Evolutionary conservation across 176 grass and related monocot genomes (phyloP), one percentile per base, ranked within the genome.

Genomic region (Carex kokanica): DNA sequence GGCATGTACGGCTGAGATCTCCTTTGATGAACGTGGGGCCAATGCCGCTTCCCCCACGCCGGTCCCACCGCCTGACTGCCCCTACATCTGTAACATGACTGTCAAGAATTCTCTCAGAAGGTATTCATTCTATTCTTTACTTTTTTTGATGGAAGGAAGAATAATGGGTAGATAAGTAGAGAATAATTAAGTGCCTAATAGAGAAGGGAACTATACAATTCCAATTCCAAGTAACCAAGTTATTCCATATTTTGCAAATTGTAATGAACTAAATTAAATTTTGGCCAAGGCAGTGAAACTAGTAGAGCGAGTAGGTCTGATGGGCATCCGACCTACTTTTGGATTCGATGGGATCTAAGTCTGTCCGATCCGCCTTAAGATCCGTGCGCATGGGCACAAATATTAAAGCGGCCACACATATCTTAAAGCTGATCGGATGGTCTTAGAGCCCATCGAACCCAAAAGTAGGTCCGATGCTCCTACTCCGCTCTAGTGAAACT

Each of bases 11-110:
- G 92, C 92, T 16, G 95, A 98, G 92, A 91, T 94, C 11, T 94
- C 95, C 7, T 89, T 98, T 63, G 83, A 98, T 49, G 90, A 83
- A 9, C 38, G 88, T 40, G 90, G 95, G 62, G 92, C 92, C 47
- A 93, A 88, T 59, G 90, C 87, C 6, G 81, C 89, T 12, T 80
- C 81, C 40, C 92, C 95, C 38, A 98, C 89, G 55, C 95, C 95
- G 7, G 68, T 85, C 0, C 92, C 95, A 0, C 95, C 90, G 31
- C 60, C 60, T 0, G 90, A 98, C 8, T 98, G 68, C 78, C 95
- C 95, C 3, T 94, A 98, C 87, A 88, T 98, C 56, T 94, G 89
- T 89, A 98, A 98, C 90, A 98, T 98, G 95, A 90, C 95, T 54
- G 90, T 98, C 15, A 93, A 84, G 73, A 91, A 88, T 55, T 64